Base-by-base conservation (phyloP, 2,329 filamentous ascomycete species). In the Orbilia blumenaviensis region DNA sequence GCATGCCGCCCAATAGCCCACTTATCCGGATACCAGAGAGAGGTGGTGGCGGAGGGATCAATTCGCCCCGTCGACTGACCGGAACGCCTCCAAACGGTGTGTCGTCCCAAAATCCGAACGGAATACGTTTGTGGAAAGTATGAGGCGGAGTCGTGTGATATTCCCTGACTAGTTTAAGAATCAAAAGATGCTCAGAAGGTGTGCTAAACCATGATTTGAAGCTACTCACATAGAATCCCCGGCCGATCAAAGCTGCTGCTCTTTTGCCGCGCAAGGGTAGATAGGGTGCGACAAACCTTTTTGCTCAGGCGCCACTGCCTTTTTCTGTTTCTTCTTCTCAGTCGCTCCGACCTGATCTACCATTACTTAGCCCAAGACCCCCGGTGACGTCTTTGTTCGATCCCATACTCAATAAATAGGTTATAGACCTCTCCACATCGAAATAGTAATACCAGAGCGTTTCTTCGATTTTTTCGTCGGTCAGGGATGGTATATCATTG, bases 361-460 rank as follows among this genome's bases (percentile, higher is more conserved):
- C 16, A 18, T 16, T 2, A 38, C 8, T 54, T 48, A 62, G 56
- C 34, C 52, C 10, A 9, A 14, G 1, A 2, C 6, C 8, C 21
- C 10, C 18, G 27, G 62, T n/a, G 32, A 18, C 3, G 5, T 34
- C 21, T 41, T 25, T 10, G n/a, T 16, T 32, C 21, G 34, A 71
- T 27, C 46, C 77, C 83, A 79, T 89, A 86, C 89, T 91, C 78
- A 89, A 88, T 71, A 99, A 83, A 81, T 96, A 97, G 68, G 88
- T 86, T 38, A 96, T 90, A 0, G 92, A 89, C 83, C 97, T 97
- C 69, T 89, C 91, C 29, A 97, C 86, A 80, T 99, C 94, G 82
- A 94, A 98, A 82, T 94, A 98, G 83, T 97, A 97, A 83, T 99
- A 89, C 93, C 93, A 98, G 14, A 99, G 84, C 0, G 94, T 88